phyloP scores from a whole-genome alignment of 2,329 filamentous ascomycete genomes.

The Fusarium abutilonis region DNA sequence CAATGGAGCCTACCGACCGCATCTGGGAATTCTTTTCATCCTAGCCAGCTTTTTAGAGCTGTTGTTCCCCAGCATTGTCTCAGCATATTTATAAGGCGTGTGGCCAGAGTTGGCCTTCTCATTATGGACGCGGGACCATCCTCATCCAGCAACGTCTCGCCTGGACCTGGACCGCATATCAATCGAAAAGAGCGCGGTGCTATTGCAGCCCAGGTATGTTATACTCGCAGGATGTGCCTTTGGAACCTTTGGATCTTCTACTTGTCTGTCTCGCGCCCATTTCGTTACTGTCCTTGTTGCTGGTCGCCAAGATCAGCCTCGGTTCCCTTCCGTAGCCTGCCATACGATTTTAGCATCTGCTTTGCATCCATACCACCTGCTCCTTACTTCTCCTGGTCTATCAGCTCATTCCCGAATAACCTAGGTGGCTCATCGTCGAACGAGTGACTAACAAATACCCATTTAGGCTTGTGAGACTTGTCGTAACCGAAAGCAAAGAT shows the following conservation, averaged over 20 bases:
- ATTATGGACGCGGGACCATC: slow-evolving; percentile 44
- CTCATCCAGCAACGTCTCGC: slow-evolving; percentile 48
- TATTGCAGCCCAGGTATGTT: slow-evolving; percentile 53
- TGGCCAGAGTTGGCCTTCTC: slow-evolving; percentile 26
- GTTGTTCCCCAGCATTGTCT: slow-evolving; percentile 13
- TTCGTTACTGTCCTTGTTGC: slow-evolving; percentile 2
- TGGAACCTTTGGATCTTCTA: background rate
- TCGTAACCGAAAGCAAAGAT: slow-evolving; percentile 69
- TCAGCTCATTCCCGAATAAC: background rate
- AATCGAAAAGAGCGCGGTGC: slow-evolving; percentile 53
- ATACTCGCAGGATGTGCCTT: background rate
- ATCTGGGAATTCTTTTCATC: slow-evolving; percentile 25
- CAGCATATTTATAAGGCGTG: slow-evolving; percentile 31
- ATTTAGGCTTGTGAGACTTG: slow-evolving; percentile 67
- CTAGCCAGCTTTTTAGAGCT: slow-evolving; percentile 43
- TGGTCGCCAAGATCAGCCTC: background rate
- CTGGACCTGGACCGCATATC: slow-evolving; percentile 47
- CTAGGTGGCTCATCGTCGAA: background rate
- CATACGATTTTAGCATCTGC: background rate
- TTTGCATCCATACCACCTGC: background rate
- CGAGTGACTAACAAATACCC: slow-evolving; percentile 17
- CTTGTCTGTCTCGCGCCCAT: background rate
- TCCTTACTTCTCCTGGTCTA: background rate
- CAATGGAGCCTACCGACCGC: slow-evolving; percentile 40
- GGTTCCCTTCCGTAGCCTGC: background rate